A percentile compares a stretch with the other conserved stretches of the same genome.
phyloP scores from a whole-genome alignment of 2,329 filamentous ascomycete species.

The Aureobasidium sp. region DNA sequence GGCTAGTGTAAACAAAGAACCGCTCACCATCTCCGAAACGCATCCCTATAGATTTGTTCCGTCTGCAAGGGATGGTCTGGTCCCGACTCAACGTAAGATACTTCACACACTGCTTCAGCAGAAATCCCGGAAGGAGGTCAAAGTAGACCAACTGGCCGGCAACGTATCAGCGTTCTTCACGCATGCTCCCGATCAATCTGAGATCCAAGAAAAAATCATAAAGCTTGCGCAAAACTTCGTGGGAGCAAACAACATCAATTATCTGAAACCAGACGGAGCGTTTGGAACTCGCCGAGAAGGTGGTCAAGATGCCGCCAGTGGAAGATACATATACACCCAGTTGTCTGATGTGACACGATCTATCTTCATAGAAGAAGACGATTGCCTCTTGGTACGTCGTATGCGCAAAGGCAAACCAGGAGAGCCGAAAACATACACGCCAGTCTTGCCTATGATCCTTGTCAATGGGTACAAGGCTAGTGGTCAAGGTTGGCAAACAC shows the following conservation, averaged over 20 bases:
- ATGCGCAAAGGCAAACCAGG: conserved; percentile 81
- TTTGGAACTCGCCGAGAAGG: conserved; percentile 94
- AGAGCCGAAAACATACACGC: conserved; percentile 79
- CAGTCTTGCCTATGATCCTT: conserved; percentile 82
- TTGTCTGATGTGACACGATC: conserved; percentile 86
- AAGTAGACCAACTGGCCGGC: conserved; percentile 90
- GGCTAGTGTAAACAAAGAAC: neutral
- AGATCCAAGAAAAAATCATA: conserved; percentile 92
- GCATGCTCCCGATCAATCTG: conserved; percentile 85
- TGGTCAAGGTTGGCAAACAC: conserved; percentile 95
- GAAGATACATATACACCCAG: conserved; percentile 96
- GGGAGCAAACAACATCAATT: conserved; percentile 96
- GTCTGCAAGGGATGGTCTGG: conserved; percentile 80
- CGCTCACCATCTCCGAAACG: neutral
- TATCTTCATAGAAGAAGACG: conserved; percentile 74
- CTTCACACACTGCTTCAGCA: conserved; percentile 88
- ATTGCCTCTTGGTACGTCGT: conserved; percentile 75
- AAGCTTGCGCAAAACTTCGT: conserved; percentile 91
- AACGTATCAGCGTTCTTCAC: conserved; percentile 75
- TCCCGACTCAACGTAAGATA: conserved; percentile 95
- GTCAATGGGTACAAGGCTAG: conserved; percentile 97
- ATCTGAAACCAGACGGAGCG: conserved; percentile 89
- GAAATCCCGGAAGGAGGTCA: conserved; percentile 87
- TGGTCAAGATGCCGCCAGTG: conserved; percentile 84
- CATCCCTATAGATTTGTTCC: neutral